Conservation (phyloP, 768 basidiomycete species). For the Mycena latifolia region DNA sequence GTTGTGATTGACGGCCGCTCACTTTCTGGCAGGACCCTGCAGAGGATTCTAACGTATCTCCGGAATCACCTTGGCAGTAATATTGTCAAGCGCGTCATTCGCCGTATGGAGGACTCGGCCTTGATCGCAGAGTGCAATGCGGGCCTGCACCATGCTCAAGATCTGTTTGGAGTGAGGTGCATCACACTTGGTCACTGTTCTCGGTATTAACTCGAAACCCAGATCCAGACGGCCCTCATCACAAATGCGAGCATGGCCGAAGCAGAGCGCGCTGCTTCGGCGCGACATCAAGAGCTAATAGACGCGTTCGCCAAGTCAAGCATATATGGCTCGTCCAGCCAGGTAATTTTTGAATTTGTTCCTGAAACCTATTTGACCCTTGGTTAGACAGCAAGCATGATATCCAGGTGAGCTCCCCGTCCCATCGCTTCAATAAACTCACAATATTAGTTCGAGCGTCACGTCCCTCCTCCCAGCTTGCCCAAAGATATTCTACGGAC, state of each 20-base stretch:
- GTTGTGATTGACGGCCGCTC: too few relatives aligned
- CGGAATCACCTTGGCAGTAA: too few relatives aligned
- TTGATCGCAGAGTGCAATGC: slow-evolving; percentile 13
- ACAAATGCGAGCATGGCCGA: too few relatives aligned
- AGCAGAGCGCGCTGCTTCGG: neutral
- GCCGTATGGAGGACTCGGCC: neutral
- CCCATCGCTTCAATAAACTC: neutral
- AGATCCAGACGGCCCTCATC: too few relatives aligned
- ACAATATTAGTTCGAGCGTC: neutral
- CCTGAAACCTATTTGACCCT: neutral
- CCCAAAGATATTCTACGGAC: too few relatives aligned
- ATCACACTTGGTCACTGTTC: neutral
- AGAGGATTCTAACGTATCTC: too few relatives aligned
- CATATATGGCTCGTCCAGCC: neutral
- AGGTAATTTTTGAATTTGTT: neutral
- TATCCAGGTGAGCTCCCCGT: neutral
- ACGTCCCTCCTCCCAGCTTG: too few relatives aligned
- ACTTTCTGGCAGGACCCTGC: too few relatives aligned
- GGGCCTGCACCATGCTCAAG: slow-evolving; percentile 1
- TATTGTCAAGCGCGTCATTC: too few relatives aligned
- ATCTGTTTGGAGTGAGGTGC: neutral
- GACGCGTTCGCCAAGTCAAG: neutral
- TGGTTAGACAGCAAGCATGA: neutral
- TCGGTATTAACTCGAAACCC: neutral
- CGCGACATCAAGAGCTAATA: neutral